Percentiles rank a stretch among this genome's conserved stretches.
phyloP scores from a whole-genome alignment of 2,329 filamentous ascomycete genomes.

The Colletotrichum cereale region DNA sequence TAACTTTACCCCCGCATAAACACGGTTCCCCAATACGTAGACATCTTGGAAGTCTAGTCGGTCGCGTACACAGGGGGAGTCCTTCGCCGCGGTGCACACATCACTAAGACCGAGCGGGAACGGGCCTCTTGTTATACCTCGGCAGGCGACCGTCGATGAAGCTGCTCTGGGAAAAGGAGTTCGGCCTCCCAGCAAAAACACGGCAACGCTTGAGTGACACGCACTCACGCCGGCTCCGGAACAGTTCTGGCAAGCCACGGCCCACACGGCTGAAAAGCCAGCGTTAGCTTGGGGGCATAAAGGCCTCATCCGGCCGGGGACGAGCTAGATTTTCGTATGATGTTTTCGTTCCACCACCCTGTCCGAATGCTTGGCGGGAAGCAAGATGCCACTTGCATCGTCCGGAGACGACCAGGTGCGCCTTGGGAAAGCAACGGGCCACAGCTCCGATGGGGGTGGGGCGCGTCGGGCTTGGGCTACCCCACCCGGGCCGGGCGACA shows the following conservation, averaged over 20 bases:
- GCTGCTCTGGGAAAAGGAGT: neutral
- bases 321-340: neutral
- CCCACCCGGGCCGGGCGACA: neutral
- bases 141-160: neutral
- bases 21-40: neutral
- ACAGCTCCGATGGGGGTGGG: neutral
- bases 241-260: constrained; percentile 16
- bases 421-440: neutral
- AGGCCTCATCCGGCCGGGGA: too few relatives aligned
- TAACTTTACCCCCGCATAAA: neutral
- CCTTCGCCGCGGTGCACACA: neutral
- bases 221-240: constrained; percentile 18
- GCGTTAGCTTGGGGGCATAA: neutral
- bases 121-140: neutral
- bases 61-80: neutral
- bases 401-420: neutral
- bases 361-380: neutral
- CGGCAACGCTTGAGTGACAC: neutral
- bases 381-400: neutral
- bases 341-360: neutral
- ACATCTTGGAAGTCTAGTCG: neutral
- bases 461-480: neutral
- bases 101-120: neutral
- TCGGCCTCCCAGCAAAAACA: neutral
- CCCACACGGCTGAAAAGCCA: neutral